Evolutionary conservation across 306 rosid species (phyloP), one percentile per base, ranked within the genome.

Genomic region (Mimosa pudica): DNA sequence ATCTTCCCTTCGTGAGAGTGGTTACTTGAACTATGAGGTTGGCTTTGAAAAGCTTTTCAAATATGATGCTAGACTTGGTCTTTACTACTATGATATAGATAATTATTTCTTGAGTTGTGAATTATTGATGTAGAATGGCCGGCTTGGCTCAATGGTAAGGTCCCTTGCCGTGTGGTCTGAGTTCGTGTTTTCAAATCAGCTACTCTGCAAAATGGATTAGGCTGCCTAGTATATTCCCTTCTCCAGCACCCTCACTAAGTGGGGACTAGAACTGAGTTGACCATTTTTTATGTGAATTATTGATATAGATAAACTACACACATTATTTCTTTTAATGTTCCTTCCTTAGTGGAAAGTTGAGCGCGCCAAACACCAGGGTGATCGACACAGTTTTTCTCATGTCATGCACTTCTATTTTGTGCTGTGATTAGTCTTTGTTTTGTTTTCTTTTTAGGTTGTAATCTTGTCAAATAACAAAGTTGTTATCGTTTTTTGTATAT

Each of bases 11-110:
- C 90, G 93, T 6, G 97, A 91, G 88, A 91, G 87, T 78, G 98
- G 97, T 58, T 74, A 78, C 80, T 85, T 96, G 86, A 93, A 93
- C 79, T 91, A 90, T 47, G 97, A 96, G 99, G 99, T 95, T 78
- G 60, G 85, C 72, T 75, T n/a, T n/a, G n/a, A n/a, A n/a, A n/a
- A n/a, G n/a, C n/a, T n/a, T n/a, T n/a, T n/a, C n/a, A n/a, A n/a
- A n/a, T n/a, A n/a, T n/a, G n/a, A n/a, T n/a, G n/a, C n/a, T 24
- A 24, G 30, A 24, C 30, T 24, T 24, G 30, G 48, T 68, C 16
- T 75, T 61, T 76, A 33, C 63, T 11, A 38, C n/a, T 45, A 41
- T 52, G 30, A 60, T 10, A 16, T 55, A 51, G 11, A 49, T 36
- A 36, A 42, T 42, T 35, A 51, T 72, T 42, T 30, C 38, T 58